Base-by-base conservation (phyloP, 495 filamentous ascomycete species). In the Talaromyces ruber region DNA sequence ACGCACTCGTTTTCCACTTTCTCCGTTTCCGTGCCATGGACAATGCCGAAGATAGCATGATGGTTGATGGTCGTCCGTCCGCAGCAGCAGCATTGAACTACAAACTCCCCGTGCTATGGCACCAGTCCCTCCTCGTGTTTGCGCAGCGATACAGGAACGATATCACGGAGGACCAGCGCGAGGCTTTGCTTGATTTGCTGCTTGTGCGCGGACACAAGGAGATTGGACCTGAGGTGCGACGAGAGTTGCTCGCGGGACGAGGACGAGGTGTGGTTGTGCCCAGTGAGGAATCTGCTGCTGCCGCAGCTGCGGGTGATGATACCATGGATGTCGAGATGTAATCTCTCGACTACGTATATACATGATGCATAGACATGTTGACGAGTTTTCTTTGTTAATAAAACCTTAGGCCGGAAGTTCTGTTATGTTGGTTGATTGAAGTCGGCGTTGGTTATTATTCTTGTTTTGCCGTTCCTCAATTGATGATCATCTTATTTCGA, bases 1-100 rank as follows among this genome's bases (percentile, higher is more conserved):
- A 98, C 66, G 87, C 92, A 24, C 79, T 98, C 6, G 95, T 98
- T 16, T 98, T 97, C 76, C 93, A 98, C 74, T 98, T 97, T 72
- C 72, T 97, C 64, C 87, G 94, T 18, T 97, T 97, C 76, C 84
- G 89, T 37, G 84, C 79, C 30, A 76, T 76, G 3, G 79, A 75
- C 9, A 76, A 79, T 39, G 70, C 68, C 4, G 81, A 83, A 63
- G 68, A 79, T 18, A 75, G 76, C 68, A 67, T 64, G 24, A 77
- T 76, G 32, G 77, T 65, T 55, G 76, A 76, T 26, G 52, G 29
- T 26, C 51, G 58, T 30, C 57, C 59, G 2, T 73, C 72, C 3
- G 70, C 69, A 1, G 68, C 70, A 18, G 69, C 74, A 25, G 74
- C 78, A 14, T 84, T 82, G 63, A 78, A 77, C 6, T 78, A 79